These are phyloP conservation scores for Fusarium begoniae DNA, from an alignment of 2,329 filamentous ascomycete species.

Conservation along the genomic window DNA sequence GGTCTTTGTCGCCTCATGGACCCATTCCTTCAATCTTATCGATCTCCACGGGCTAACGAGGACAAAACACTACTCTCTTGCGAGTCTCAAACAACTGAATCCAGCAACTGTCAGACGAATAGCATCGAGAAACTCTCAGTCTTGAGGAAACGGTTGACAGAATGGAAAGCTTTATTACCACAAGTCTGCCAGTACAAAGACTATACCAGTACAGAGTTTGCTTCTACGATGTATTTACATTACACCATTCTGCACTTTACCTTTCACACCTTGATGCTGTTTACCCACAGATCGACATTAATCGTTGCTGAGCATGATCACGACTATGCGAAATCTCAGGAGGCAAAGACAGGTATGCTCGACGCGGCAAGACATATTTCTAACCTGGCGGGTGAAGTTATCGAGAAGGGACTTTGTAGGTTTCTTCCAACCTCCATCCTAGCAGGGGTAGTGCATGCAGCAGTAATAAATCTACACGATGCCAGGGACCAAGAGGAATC, in stretches of 20 bases:
- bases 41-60: not conserved
- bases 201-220: not conserved
- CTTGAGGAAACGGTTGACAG: not conserved
- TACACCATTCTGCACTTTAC: not conserved
- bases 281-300: not conserved
- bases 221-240: not conserved
- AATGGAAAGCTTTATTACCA: not conserved
- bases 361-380: not conserved
- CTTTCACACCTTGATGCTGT: not conserved
- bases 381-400: not conserved
- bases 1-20: not conserved
- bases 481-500: not conserved
- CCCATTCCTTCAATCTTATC: not conserved
- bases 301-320: not conserved
- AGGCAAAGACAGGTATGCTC: not conserved
- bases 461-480: not conserved
- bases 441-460: not conserved
- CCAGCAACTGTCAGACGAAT: rapidly evolving
- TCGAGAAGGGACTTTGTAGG: not conserved
- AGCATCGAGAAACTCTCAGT: not conserved
- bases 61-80: not conserved
- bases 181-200: not conserved
- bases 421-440: not conserved
- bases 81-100: not conserved
- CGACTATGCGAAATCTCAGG: not conserved